Conservation (phyloP, 1,139 yeast genomes). For the Geotrichum histeridarum region DNA sequence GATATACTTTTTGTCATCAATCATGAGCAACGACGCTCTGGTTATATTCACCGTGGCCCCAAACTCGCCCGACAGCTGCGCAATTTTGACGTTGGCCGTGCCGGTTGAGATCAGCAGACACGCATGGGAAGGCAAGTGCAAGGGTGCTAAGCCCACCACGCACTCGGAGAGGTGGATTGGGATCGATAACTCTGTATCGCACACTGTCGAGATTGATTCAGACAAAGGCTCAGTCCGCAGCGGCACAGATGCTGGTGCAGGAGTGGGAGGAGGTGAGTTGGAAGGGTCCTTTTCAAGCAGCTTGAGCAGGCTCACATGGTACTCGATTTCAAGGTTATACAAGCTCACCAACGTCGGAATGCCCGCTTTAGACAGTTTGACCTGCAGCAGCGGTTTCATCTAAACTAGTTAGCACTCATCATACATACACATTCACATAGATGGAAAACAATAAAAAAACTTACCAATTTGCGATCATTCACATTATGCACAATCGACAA, state of each 20-base stretch:
- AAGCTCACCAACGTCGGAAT: conserved; percentile 23
- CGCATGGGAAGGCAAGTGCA: conserved; percentile 47
- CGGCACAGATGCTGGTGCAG: neutral
- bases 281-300: conserved; percentile 22
- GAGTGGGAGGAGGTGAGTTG: neutral
- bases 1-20: conserved; percentile 29
- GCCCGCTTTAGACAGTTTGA: conserved; percentile 17
- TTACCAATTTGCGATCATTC: conserved; percentile 25
- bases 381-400: conserved; percentile 3
- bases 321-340: conserved; percentile 29
- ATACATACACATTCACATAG: neutral
- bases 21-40: conserved; percentile 29
- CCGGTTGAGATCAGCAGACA: conserved; percentile 47
- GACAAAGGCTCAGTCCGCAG: neutral
- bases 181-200: conserved; percentile 14
- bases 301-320: conserved; percentile 29
- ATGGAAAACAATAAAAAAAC: conserved; percentile 13
- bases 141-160: conserved; percentile 30
- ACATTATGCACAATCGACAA: conserved; percentile 27
- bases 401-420: conserved; percentile 1
- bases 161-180: conserved; percentile 30
- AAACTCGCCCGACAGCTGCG: conserved; percentile 26
- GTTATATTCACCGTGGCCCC: conserved; percentile 24
- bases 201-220: conserved; percentile 19
- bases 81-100: conserved; percentile 46